A percentile compares a stretch with the other conserved stretches of the same genome.
These are phyloP conservation scores for Daldinia sp. DNA, from an alignment of 2,329 filamentous ascomycete genomes.

Conservation along the genomic window DNA sequence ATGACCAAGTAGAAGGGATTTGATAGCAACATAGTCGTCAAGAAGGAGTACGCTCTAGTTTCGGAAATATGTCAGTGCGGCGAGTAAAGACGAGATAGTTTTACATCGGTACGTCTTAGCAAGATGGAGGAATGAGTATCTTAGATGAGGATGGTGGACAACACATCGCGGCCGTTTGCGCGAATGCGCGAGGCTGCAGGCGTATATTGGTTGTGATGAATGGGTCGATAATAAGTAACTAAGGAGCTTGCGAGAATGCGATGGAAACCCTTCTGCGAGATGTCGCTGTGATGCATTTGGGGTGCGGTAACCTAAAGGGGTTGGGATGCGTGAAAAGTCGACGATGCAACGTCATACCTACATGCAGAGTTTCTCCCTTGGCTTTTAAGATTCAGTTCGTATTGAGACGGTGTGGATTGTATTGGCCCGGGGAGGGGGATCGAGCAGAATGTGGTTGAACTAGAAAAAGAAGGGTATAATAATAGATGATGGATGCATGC, in stretches of 20 bases:
- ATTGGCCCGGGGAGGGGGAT: not conserved
- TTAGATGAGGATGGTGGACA: slow-evolving; percentile 18
- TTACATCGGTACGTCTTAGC: not conserved
- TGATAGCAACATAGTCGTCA: slow-evolving; percentile 28
- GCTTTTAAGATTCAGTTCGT: not conserved
- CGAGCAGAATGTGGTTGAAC: not conserved
- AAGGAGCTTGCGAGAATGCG: slow-evolving; percentile 26
- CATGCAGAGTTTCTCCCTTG: slow-evolving; percentile 18
- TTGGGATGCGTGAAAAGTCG: slow-evolving; percentile 31
- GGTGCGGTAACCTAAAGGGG: slow-evolving; percentile 28
- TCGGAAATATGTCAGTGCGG: slow-evolving; percentile 31
- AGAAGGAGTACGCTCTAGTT: slow-evolving; percentile 4
- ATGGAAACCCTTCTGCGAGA: slow-evolving; percentile 31
- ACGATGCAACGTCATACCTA: slow-evolving; percentile 48
- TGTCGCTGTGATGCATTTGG: slow-evolving; percentile 30
- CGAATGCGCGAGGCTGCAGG: not conserved
- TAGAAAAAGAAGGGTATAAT: slow-evolving; percentile 2
- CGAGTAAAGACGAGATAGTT: slow-evolving; percentile 10
- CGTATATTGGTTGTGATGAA: slow-evolving; percentile 15
- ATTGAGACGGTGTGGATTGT: slow-evolving; percentile 1
- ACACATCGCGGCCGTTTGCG: slow-evolving; percentile 2
- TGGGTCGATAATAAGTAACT: slow-evolving; percentile 13
- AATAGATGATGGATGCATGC: slow-evolving; percentile 8
- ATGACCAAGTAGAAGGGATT: slow-evolving; percentile 1
- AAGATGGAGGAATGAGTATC: slow-evolving; percentile 12